Evolutionary conservation across 2,329 filamentous ascomycete species (phyloP).

Genomic region (Penicillium sp.): DNA sequence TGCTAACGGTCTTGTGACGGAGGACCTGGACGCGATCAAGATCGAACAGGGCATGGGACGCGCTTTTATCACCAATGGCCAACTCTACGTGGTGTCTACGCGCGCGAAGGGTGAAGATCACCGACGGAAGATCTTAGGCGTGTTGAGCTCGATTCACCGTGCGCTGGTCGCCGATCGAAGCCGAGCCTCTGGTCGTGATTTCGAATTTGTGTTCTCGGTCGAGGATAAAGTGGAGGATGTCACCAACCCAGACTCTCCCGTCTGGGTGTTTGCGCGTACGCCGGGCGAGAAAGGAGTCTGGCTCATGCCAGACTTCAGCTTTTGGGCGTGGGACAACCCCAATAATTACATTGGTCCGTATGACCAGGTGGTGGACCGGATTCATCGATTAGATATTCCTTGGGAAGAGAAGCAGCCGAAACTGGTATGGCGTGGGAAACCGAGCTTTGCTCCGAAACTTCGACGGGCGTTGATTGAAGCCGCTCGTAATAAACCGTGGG

Average conservation of each 20-base stretch:
- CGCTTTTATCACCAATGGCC: slow-evolving; percentile 30
- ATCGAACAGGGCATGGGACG: slow-evolving; percentile 33
- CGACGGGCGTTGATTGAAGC: slow-evolving; percentile 38
- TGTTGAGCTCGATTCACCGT: slow-evolving; percentile 46
- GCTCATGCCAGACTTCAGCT: slow-evolving; percentile 51
- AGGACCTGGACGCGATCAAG: slow-evolving; percentile 27
- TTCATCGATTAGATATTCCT: slow-evolving; percentile 24
- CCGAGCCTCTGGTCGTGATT: slow-evolving; percentile 34
- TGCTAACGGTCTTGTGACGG: slow-evolving; percentile 20
- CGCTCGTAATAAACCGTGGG: slow-evolving; percentile 42
- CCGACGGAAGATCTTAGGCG: slow-evolving; percentile 37
- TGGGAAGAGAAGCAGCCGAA: slow-evolving; percentile 38
- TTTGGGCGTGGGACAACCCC: slow-evolving; percentile 45
- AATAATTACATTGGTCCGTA: slow-evolving; percentile 34
- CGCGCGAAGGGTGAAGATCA: slow-evolving; percentile 34
- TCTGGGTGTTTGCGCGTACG: slow-evolving; percentile 43
- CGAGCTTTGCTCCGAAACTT: slow-evolving; percentile 39
- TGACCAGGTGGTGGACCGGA: slow-evolving; percentile 33
- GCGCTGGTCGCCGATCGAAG: slow-evolving; percentile 40
- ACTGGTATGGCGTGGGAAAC: slow-evolving; percentile 48
- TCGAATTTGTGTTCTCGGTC: slow-evolving; percentile 45
- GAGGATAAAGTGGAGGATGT: slow-evolving; percentile 43
- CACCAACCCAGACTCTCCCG: slow-evolving; percentile 28
- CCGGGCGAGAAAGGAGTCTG: slow-evolving; percentile 41
- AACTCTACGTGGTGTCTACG: slow-evolving; percentile 30